Conservation (phyloP, 2,329 filamentous ascomycete genomes). For the Alternaria conjuncta region DNA sequence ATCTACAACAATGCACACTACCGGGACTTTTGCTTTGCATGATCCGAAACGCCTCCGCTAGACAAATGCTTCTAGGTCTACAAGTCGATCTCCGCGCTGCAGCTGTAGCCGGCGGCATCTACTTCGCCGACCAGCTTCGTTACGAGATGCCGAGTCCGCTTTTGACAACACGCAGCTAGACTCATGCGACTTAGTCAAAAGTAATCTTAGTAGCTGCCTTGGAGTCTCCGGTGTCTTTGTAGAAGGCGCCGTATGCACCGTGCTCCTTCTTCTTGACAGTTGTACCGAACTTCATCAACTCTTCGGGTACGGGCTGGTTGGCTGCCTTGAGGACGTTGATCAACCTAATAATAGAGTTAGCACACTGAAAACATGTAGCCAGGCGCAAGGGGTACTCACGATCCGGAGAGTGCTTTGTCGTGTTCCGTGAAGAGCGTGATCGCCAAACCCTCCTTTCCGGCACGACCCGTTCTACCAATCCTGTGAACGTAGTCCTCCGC, state of each 20-base stretch:
- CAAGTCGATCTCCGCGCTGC: conserved; percentile 17
- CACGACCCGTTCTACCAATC: conserved; percentile 91
- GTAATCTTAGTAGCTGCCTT: conserved; percentile 91
- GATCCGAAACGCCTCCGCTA: conserved; percentile 33
- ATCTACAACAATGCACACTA: conserved; percentile 7
- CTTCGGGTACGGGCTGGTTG: conserved; percentile 87
- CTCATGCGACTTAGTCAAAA: conserved; percentile 65
- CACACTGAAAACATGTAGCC: background rate
- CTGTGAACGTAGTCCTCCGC: conserved; percentile 98
- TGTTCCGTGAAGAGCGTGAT: conserved; percentile 95
- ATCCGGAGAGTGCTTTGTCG: conserved; percentile 89
- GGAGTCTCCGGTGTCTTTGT: conserved; percentile 84
- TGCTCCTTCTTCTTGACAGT: conserved; percentile 99
- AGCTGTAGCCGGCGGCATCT: conserved; percentile 18
- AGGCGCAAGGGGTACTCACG: conserved; percentile 63
- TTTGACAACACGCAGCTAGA: background rate
- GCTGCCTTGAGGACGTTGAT: conserved; percentile 96
- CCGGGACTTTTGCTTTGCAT: conserved; percentile 21
- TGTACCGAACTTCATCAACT: conserved; percentile 91
- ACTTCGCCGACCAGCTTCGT: conserved; percentile 28
- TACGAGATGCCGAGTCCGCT: conserved; percentile 5
- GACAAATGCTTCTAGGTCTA: conserved; percentile 14
- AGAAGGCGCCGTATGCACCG: conserved; percentile 93
- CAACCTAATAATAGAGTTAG: conserved; percentile 61
- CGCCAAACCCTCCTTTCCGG: conserved; percentile 85